phyloP scores from a whole-genome alignment of 2,329 filamentous ascomycete genomes.

The Tolypocladium pustulatum region DNA sequence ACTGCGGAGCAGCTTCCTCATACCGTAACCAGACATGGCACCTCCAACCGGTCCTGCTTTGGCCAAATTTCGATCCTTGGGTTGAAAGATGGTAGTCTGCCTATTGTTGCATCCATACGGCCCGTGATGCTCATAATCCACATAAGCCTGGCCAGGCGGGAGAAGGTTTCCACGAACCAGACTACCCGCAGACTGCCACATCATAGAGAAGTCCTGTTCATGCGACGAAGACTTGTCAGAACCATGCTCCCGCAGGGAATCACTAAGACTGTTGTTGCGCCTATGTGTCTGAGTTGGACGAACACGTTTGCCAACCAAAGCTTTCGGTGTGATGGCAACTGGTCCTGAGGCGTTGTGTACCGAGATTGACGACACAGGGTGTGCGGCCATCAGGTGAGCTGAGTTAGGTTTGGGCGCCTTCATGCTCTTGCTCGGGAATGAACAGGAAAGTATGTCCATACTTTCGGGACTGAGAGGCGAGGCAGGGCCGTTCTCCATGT shows the following conservation, averaged over 20 bases:
- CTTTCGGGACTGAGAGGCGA: constrained; percentile 50
- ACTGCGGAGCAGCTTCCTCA: constrained; percentile 78
- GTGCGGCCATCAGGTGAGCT: constrained; percentile 37
- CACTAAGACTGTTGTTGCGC: constrained; percentile 77
- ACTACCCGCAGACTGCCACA: constrained; percentile 64
- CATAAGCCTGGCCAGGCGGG: constrained; percentile 71
- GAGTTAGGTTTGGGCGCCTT: constrained; percentile 27
- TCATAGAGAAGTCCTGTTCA: constrained; percentile 47
- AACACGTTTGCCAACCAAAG: constrained; percentile 47
- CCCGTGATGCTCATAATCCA: constrained; percentile 52
- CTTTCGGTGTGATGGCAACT: constrained; percentile 47
- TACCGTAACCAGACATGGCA: constrained; percentile 59
- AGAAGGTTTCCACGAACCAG: constrained; percentile 80
- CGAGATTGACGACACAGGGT: constrained; percentile 44
- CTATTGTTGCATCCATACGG: constrained; percentile 33
- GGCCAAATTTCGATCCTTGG: constrained; percentile 23
- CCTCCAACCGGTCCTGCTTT: constrained; percentile 41
- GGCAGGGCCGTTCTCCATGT: constrained; percentile 10
- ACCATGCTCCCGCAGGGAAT: constrained; percentile 65
- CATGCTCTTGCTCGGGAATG: constrained; percentile 44
- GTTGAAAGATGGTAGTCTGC: constrained; percentile 43
- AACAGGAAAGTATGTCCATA: constrained; percentile 52
- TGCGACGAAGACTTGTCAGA: constrained; percentile 39
- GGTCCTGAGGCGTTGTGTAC: constrained; percentile 35
- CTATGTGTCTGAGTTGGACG: constrained; percentile 56